phyloP scores from a whole-genome alignment of 1,284 basidiomycete genomes.

The Leccinum olivaceoglutinosum region DNA sequence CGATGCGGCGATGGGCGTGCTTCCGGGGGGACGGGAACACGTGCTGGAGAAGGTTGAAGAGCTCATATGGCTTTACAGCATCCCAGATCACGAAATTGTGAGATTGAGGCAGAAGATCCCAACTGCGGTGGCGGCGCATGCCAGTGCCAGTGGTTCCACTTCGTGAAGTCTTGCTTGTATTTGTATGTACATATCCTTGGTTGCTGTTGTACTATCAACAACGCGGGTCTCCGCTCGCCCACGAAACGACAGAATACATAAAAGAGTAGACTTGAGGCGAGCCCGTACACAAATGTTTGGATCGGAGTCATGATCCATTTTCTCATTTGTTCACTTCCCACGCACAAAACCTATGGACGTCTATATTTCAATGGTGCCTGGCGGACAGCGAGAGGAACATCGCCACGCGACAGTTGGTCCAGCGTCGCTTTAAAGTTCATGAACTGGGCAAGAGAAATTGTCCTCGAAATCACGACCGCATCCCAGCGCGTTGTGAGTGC shows the following conservation, averaged over 20 bases:
- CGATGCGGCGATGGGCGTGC: background rate
- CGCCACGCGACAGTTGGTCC: background rate
- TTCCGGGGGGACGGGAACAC: slow-evolving; percentile 3
- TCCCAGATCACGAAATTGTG: slow-evolving; percentile 7
- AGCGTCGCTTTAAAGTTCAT: background rate
- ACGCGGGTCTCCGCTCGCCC: background rate
- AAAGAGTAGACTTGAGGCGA: too few relatives aligned
- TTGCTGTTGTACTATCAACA: background rate
- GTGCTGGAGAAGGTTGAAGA: slow-evolving; percentile 14
- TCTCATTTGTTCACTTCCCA: too few relatives aligned
- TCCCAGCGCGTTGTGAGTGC: slow-evolving; percentile 2
- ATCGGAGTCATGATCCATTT: too few relatives aligned
- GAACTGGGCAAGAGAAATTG: slow-evolving; percentile 1
- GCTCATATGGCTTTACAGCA: slow-evolving; percentile 12
- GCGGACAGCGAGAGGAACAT: background rate
- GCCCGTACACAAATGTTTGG: too few relatives aligned
- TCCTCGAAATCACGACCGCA: slow-evolving; percentile 4
- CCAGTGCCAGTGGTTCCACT: background rate
- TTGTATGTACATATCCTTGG: background rate
- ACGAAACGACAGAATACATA: too few relatives aligned
- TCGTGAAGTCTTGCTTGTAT: background rate
- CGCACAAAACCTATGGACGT: too few relatives aligned
- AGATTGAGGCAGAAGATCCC: background rate
- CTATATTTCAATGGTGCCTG: too few relatives aligned
- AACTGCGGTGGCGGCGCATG: too few relatives aligned